These are phyloP conservation scores for Verticillium tricorpus DNA, from an alignment of 2,329 filamentous ascomycete genomes.

Conservation along the genomic window DNA sequence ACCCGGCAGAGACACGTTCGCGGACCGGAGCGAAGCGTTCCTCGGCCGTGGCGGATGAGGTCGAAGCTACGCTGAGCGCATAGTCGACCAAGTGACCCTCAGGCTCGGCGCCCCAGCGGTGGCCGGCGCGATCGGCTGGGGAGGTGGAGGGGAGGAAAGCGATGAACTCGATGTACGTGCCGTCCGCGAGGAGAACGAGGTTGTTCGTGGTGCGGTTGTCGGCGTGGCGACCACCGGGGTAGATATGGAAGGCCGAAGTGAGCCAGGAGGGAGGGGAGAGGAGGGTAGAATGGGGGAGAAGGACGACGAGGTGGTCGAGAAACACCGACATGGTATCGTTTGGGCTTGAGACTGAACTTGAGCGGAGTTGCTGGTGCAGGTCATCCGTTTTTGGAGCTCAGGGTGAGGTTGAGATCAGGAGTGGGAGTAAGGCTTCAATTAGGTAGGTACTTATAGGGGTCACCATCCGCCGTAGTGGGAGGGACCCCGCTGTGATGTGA, in stretches of 20 bases:
- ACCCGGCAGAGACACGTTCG: constrained; percentile 22
- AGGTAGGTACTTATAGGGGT: too few relatives aligned
- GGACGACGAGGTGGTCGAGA: constrained; percentile 4
- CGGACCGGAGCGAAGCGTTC: constrained; percentile 32
- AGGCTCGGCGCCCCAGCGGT: constrained; percentile 54
- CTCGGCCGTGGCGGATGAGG: constrained; percentile 11
- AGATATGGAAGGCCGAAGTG: constrained; percentile 49
- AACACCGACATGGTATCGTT: not conserved
- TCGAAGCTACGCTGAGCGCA: constrained; percentile 31
- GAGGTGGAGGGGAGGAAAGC: constrained; percentile 42
- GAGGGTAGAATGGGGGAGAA: constrained; percentile 2
- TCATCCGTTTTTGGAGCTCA: too few relatives aligned
- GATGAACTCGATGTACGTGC: constrained; percentile 63
- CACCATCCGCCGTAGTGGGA: too few relatives aligned
- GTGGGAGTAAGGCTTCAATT: too few relatives aligned
- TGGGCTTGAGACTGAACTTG: too few relatives aligned
- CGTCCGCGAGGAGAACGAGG: constrained; percentile 58
- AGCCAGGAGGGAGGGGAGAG: constrained; percentile 1
- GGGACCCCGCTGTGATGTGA: too few relatives aligned
- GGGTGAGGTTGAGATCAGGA: too few relatives aligned
- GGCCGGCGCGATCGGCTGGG: constrained; percentile 34
- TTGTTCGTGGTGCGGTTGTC: constrained; percentile 58
- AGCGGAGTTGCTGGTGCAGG: too few relatives aligned
- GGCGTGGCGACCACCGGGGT: constrained; percentile 56
- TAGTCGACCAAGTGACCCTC: constrained; percentile 54